These are phyloP conservation scores for Crithidia thermophila DNA, from an alignment of 208 protist species.

Conservation along the genomic window DNA sequence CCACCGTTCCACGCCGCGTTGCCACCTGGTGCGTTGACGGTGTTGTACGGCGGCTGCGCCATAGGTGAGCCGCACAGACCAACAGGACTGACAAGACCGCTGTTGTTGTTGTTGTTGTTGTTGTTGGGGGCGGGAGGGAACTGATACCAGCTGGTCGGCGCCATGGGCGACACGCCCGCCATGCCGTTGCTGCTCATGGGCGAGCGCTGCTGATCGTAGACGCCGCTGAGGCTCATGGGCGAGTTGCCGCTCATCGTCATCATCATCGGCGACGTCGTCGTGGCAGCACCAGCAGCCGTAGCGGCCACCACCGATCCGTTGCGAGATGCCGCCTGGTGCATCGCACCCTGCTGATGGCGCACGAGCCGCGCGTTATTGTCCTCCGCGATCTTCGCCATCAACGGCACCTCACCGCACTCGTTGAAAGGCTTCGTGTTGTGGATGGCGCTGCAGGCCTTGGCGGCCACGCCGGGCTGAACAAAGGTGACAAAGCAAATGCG, in stretches of 20 bases:
- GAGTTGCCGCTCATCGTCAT: not conserved
- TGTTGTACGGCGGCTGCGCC: no score
- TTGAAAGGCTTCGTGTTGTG: conserved; percentile 56
- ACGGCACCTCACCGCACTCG: conserved; percentile 31
- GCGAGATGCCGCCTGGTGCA: not conserved
- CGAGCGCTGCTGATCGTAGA: not conserved
- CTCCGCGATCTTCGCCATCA: conserved; percentile 65
- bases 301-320: not conserved
- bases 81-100: not conserved
- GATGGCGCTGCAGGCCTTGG: conserved; percentile 37
- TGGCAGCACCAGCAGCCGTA: not conserved
- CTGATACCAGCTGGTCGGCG: no score
- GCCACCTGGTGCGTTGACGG: no score
- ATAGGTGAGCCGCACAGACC: no score
- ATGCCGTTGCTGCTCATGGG: not conserved
- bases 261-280: not conserved
- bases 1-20: conserved; percentile 1
- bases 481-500: conserved; percentile 77
- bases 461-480: conserved; percentile 39
- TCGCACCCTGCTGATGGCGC: conserved; percentile 22
- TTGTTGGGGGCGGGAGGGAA: no score
- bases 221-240: not conserved
- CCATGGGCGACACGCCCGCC: conserved; percentile 1
- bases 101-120: not conserved
- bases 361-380: conserved; percentile 39